These are phyloP conservation scores for Pyrenula aspistea DNA, from an alignment of 495 filamentous ascomycete genomes.

Conservation along the genomic window DNA sequence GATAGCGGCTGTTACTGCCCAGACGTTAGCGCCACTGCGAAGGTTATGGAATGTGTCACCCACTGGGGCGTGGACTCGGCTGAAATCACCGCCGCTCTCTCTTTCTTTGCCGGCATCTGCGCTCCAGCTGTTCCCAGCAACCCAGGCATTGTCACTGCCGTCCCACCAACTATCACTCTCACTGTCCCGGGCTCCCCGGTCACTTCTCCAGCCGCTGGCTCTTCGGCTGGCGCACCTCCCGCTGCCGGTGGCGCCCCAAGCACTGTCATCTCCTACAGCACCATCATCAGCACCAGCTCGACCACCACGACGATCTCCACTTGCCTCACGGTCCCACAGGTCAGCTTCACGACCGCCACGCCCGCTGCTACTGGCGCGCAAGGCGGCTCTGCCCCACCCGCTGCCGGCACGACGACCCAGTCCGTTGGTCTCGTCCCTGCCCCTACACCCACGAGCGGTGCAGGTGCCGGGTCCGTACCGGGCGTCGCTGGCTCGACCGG, in stretches of 20 bases:
- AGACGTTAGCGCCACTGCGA: slow-evolving; percentile 58
- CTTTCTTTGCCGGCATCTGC: slow-evolving; percentile 88
- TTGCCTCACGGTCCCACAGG: slow-evolving; percentile 65
- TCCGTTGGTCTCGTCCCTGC: slow-evolving; percentile 16
- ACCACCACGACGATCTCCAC: slow-evolving; percentile 39
- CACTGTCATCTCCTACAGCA: slow-evolving; percentile 40
- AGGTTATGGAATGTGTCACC: slow-evolving; percentile 71
- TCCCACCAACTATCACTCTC: slow-evolving; percentile 51
- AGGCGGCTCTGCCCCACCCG: slow-evolving; percentile 32
- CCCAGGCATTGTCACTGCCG: slow-evolving; percentile 71
- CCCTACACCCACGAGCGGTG: slow-evolving; percentile 17
- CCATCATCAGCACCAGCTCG: slow-evolving; percentile 44
- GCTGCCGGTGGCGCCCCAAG: slow-evolving; percentile 8
- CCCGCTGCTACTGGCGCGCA: slow-evolving; percentile 19
- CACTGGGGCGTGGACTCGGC: slow-evolving; percentile 55
- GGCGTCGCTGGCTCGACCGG: background rate
- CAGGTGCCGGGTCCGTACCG: background rate
- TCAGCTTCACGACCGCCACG: slow-evolving; percentile 51
- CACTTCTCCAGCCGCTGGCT: slow-evolving; percentile 14
- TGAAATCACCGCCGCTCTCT: slow-evolving; percentile 59
- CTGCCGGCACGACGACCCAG: slow-evolving; percentile 33
- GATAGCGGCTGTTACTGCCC: slow-evolving; percentile 83
- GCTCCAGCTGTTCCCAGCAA: slow-evolving; percentile 60
- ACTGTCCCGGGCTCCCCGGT: slow-evolving; percentile 13
- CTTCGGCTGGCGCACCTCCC: background rate